Percentiles rank a stretch among this genome's conserved stretches.
Conservation (phyloP, 345 rosid species). For the Gossypium rotundifolium region DNA sequence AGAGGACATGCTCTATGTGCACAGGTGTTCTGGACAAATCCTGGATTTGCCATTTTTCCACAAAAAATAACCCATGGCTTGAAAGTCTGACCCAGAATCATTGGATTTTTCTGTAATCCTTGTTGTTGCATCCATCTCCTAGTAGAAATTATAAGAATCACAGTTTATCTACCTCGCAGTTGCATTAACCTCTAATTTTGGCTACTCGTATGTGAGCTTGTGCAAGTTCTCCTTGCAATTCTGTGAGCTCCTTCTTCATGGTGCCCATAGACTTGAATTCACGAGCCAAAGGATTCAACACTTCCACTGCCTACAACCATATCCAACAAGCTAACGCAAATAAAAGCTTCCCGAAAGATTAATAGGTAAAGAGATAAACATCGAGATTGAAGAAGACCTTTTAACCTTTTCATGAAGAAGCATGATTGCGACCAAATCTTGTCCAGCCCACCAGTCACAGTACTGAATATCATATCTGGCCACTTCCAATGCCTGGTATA, state of each 20-base stretch:
- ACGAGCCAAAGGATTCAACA: constrained; percentile 85
- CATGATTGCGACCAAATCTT: constrained; percentile 91
- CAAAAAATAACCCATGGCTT: constrained; percentile 93
- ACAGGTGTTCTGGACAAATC: constrained; percentile 82
- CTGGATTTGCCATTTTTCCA: constrained; percentile 82
- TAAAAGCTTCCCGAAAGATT: not conserved
- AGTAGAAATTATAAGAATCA: not conserved
- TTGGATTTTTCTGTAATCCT: not conserved
- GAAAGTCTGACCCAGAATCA: constrained; percentile 23
- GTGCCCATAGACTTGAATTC: constrained; percentile 89
- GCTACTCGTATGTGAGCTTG: constrained; percentile 80
- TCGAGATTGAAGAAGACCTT: constrained; percentile 27
- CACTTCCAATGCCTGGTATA: constrained; percentile 80
- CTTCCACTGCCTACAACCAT: constrained; percentile 75
- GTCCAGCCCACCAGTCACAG: constrained; percentile 93
- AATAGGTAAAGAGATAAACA: not conserved
- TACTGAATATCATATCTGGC: constrained; percentile 89
- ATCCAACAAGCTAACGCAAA: not conserved
- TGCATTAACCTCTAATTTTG: not conserved
- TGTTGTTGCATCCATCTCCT: not conserved
- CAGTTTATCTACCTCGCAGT: not conserved
- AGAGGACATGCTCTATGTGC: constrained; percentile 99
- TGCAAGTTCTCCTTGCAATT: constrained; percentile 64
- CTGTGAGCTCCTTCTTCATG: constrained; percentile 80
- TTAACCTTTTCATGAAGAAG: constrained; percentile 64